phyloP scores from a whole-genome alignment of 1,139 yeast species.

The Barnettozyma hawaiiensis region DNA sequence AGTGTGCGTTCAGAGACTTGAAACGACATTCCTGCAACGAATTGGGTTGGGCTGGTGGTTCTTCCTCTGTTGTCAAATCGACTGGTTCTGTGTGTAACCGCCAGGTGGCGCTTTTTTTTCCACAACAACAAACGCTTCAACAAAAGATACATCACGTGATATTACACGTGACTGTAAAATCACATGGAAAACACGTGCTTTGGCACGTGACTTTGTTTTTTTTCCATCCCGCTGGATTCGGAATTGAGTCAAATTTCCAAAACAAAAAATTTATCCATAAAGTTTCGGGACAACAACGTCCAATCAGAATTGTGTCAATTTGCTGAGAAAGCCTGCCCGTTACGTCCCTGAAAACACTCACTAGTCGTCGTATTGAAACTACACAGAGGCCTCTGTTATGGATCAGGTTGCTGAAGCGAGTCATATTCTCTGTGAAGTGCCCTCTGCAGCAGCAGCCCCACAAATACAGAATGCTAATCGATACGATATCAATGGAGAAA shows the following conservation, averaged over 20 bases:
- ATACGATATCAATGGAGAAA: background rate
- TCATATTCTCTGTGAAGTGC: background rate
- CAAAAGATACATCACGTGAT: background rate
- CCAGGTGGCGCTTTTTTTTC: conserved; percentile 1
- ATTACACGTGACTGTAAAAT: no score
- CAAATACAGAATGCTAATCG: background rate
- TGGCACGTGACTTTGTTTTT: background rate
- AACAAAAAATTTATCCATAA: background rate
- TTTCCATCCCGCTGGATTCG: background rate
- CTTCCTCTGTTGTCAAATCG: background rate
- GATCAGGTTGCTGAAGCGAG: background rate
- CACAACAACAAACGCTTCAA: background rate
- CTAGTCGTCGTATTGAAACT: background rate
- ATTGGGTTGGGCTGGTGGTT: background rate
- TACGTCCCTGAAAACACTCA: background rate
- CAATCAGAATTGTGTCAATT: conserved; percentile 5
- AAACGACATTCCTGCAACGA: conserved; percentile 5
- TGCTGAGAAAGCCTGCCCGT: background rate
- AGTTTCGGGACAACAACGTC: background rate
- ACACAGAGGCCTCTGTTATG: background rate
- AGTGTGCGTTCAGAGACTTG: conserved; percentile 21
- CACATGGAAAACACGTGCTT: background rate
- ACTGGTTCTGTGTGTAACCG: background rate
- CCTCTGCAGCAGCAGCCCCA: background rate
- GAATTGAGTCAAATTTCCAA: conserved; percentile 1